Evolutionary conservation across 2,329 filamentous ascomycete genomes (phyloP).

Genomic region (Aspergillus sp.): DNA sequence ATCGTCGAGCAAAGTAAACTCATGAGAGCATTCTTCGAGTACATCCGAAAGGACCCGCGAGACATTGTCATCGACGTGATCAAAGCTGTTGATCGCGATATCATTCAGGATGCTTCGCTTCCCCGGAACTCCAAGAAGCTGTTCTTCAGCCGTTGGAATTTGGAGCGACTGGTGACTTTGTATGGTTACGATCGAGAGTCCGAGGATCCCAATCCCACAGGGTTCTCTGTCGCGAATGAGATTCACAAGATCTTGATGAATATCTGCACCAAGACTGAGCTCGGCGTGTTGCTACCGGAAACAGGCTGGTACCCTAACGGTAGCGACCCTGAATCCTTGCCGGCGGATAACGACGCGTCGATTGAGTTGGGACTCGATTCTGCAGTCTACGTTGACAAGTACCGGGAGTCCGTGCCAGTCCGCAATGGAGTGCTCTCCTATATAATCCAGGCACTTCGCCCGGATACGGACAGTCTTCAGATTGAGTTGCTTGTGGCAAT

Average conservation of each 20-base stretch:
- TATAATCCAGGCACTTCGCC: slow-evolving; percentile 75
- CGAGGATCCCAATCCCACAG: slow-evolving; percentile 46
- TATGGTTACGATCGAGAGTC: slow-evolving; percentile 56
- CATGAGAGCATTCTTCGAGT: slow-evolving; percentile 69
- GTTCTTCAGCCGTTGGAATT: slow-evolving; percentile 71
- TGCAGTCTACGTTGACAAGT: slow-evolving; percentile 68
- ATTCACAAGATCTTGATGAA: slow-evolving; percentile 74
- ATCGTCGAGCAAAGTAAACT: slow-evolving; percentile 74
- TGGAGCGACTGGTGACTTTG: slow-evolving; percentile 70
- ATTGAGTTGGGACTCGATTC: slow-evolving; percentile 68
- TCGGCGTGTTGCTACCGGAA: slow-evolving; percentile 73
- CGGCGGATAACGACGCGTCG: slow-evolving; percentile 46
- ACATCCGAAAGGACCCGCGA: slow-evolving; percentile 74
- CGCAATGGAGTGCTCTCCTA: slow-evolving; percentile 77
- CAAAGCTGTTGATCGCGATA: slow-evolving; percentile 64
- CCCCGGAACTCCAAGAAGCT: slow-evolving; percentile 71
- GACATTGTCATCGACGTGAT: slow-evolving; percentile 74
- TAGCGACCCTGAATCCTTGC: slow-evolving; percentile 58
- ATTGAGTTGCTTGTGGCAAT: slow-evolving; percentile 78
- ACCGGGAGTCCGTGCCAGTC: slow-evolving; percentile 66
- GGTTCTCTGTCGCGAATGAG: slow-evolving; percentile 60
- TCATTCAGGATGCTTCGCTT: slow-evolving; percentile 74
- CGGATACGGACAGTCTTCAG: slow-evolving; percentile 78
- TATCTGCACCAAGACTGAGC: slow-evolving; percentile 70
- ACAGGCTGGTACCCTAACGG: slow-evolving; percentile 82